Evolutionary conservation across 768 basidiomycete species (phyloP).

Genomic region (Solioccasus polychromus): DNA sequence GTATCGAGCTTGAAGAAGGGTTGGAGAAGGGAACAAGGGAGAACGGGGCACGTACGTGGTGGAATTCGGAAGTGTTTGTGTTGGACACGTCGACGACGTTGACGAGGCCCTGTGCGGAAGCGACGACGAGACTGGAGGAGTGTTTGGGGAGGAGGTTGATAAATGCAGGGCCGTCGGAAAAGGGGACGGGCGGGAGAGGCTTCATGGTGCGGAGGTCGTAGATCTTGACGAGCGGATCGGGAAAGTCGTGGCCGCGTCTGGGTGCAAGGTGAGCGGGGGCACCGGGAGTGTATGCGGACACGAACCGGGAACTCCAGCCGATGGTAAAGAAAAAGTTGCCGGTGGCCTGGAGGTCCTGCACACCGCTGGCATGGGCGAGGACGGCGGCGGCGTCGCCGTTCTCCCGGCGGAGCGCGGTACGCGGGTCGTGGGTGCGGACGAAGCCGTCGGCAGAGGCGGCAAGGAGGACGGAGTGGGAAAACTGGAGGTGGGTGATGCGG

Average conservation of each 20-base stretch:
- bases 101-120: conserved; percentile 78
- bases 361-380: conserved; percentile 77
- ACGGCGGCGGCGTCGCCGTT: conserved; percentile 53
- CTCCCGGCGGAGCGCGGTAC: conserved; percentile 53
- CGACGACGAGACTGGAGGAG: conserved; percentile 68
- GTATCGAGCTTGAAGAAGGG: conserved; percentile 53
- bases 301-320: conserved; percentile 80
- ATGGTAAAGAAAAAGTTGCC: conserved; percentile 85
- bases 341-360: conserved; percentile 76
- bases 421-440: conserved; percentile 67
- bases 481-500: conserved; percentile 60
- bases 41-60: conserved; percentile 54
- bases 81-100: conserved; percentile 82
- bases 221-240: conserved; percentile 90
- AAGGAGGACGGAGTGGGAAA: conserved; percentile 60
- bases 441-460: conserved; percentile 74
- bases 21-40: neutral
- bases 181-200: conserved; percentile 81
- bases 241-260: conserved; percentile 84
- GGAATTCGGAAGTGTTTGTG: conserved; percentile 66
- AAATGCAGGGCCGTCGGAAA: conserved; percentile 84
- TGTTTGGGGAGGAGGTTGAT: conserved; percentile 76
- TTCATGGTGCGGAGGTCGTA: conserved; percentile 86
- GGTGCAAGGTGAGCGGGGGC: conserved; percentile 11
- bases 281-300: neutral